These are phyloP conservation scores for Canariomyces notabilis DNA, from an alignment of 2,329 filamentous ascomycete species.

Conservation along the genomic window DNA sequence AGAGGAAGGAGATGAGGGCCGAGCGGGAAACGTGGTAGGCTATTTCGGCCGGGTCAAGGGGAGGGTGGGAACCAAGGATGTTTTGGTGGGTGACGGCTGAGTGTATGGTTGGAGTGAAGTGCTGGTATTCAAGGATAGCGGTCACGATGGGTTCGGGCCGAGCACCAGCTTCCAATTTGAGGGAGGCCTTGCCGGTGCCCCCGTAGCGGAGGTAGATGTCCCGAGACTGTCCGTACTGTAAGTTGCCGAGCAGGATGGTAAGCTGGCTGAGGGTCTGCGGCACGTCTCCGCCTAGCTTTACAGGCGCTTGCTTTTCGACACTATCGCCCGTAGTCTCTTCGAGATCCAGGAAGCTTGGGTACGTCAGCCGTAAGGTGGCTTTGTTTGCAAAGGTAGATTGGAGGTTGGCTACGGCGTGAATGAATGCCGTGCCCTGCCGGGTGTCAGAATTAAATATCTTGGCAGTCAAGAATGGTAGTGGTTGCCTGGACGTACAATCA, in stretches of 20 bases:
- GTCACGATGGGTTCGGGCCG: conserved; percentile 27
- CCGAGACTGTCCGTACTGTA: conserved; percentile 58
- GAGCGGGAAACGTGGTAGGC: conserved; percentile 51
- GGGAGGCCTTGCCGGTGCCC: conserved; percentile 9
- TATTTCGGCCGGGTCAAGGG: conserved; percentile 32
- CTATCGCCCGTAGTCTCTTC: conserved; percentile 36
- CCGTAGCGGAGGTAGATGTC: conserved; percentile 45
- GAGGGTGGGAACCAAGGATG: conserved; percentile 17
- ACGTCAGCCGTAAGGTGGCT: conserved; percentile 40
- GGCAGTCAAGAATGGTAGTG: too few species aligned
- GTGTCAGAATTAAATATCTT: not conserved
- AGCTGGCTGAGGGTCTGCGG: conserved; percentile 23
- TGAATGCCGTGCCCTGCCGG: conserved; percentile 50
- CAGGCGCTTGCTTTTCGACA: conserved; percentile 33
- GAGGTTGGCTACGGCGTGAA: conserved; percentile 57
- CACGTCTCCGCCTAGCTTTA: conserved; percentile 16
- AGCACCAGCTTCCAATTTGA: not conserved
- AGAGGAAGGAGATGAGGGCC: conserved; percentile 45
- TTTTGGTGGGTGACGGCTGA: conserved; percentile 13
- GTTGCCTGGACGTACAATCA: conserved; percentile 41
- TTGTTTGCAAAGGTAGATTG: conserved; percentile 52
- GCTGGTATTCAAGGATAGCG: conserved; percentile 33
- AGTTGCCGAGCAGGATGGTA: conserved; percentile 42
- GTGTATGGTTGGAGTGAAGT: conserved; percentile 20
- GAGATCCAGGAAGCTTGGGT: conserved; percentile 34